phyloP scores from a whole-genome alignment of 2,329 filamentous ascomycete genomes.

The Chaetomium globosum region DNA sequence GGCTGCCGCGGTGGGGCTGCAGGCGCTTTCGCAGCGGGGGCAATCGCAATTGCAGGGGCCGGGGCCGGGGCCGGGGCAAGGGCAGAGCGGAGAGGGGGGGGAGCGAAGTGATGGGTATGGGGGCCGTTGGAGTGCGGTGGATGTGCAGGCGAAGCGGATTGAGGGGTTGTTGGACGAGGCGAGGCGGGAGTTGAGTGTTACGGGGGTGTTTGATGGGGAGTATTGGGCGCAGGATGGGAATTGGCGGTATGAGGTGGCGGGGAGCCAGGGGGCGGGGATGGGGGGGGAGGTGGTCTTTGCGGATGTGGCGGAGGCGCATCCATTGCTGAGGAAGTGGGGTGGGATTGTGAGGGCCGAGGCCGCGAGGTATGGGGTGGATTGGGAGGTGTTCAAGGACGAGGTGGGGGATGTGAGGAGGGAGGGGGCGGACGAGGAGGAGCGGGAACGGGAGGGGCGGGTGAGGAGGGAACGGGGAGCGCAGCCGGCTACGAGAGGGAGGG shows the following conservation, averaged over 20 bases:
- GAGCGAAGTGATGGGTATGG: slow-evolving; percentile 24
- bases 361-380: slow-evolving; percentile 42
- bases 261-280: neutral
- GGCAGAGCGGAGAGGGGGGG: neutral
- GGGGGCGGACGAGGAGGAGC: slow-evolving; percentile 25
- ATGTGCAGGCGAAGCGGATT: slow-evolving; percentile 35
- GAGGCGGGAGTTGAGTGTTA: slow-evolving; percentile 60
- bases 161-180: slow-evolving; percentile 52
- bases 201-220: slow-evolving; percentile 65
- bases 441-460: slow-evolving; percentile 14
- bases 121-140: slow-evolving; percentile 18
- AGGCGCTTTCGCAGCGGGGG: slow-evolving; percentile 15
- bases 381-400: slow-evolving; percentile 33
- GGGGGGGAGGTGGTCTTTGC: slow-evolving; percentile 52
- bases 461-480: slow-evolving; percentile 26
- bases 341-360: slow-evolving; percentile 48
- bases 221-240: slow-evolving; percentile 70
- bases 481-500: slow-evolving; percentile 27
- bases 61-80: neutral
- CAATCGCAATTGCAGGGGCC: slow-evolving; percentile 28
- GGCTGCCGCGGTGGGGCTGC: slow-evolving; percentile 46
- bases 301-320: slow-evolving; percentile 69
- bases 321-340: slow-evolving; percentile 66
- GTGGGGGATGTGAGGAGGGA: slow-evolving; percentile 26
- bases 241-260: slow-evolving; percentile 64